phyloP scores from a whole-genome alignment of 202 grass and related monocot species.

The Zoysia matrella region DNA sequence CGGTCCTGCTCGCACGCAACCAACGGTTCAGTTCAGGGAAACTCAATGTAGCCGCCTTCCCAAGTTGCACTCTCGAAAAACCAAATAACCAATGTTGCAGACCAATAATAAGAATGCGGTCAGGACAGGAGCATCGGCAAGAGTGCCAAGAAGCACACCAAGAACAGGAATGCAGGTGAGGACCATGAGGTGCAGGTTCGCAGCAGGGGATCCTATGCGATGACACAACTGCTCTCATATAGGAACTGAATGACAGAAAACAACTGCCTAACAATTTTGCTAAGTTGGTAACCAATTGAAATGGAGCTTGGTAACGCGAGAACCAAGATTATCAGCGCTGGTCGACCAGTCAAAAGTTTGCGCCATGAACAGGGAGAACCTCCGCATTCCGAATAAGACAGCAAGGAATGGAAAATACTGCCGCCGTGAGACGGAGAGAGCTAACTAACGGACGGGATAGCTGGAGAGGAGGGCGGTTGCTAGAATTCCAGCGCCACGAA shows the following conservation, averaged over 20 bases:
- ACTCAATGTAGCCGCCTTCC: not conserved
- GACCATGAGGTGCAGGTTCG: not conserved
- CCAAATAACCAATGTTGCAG: not conserved
- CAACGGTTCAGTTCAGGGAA: slow-evolving; percentile 3
- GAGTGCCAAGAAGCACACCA: not conserved
- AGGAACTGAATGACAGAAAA: slow-evolving; percentile 25
- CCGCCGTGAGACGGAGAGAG: slow-evolving; percentile 1
- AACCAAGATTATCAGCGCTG: not conserved
- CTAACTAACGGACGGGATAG: not conserved
- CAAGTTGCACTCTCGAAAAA: not conserved
- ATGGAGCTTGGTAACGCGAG: slow-evolving; percentile 1
- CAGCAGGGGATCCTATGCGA: slow-evolving; percentile 19
- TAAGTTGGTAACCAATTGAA: slow-evolving; percentile 7
- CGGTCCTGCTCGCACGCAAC: slow-evolving; percentile 18
- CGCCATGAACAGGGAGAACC: slow-evolving; percentile 38
- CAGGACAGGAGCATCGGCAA: not conserved
- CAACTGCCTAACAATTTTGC: too few species aligned
- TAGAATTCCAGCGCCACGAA: slow-evolving; percentile 22
- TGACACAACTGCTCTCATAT: slow-evolving; percentile 7
- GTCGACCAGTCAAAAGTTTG: not conserved
- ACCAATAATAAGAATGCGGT: not conserved
- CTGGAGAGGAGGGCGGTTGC: slow-evolving; percentile 29
- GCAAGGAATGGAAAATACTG: slow-evolving; percentile 9
- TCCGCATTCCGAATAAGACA: slow-evolving; percentile 35
- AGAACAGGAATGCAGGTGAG: slow-evolving; percentile 10